Evolutionary conservation across 164 flowering plant genomes (phyloP), one percentile per base, ranked within the genome.

Genomic region (Magnolia kwangsiensis): DNA sequence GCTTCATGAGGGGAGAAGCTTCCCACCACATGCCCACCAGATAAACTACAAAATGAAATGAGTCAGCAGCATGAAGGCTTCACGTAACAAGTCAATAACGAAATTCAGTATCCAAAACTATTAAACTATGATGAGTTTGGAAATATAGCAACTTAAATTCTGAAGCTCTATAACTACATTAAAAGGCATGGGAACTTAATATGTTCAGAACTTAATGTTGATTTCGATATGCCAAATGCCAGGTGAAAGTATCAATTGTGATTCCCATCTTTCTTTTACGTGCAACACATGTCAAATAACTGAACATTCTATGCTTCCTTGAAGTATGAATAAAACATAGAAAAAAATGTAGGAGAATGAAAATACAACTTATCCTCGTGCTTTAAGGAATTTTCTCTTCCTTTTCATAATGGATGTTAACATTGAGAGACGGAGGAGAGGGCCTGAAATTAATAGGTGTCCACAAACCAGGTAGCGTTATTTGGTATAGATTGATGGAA

Each of bases 1-100:
- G 98, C 97, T 90, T 96, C 99, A 85, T 94, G 96, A 8, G 99
- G 99, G 75, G 97, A 85, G 84, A 94, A 94, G 82, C 90, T 93
- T 23, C 98, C 99, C 77, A 88, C 85, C 66, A 96, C 98, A 80
- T 91, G 93, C 37, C 99, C 98, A 77, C 98, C 98, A 74, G 98
- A 92, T 76, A 95, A 83, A 87, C 99, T 95, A 74, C 66, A 70
- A 14, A 68, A 72, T 50, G 29, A 67, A 71, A 19, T 61, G 45
- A 11, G 27, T 50, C 11, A 69, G 71, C 51, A 70, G 55, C n/a
- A 70, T n/a, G 8, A 8, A 10, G 27, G 61, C 45, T 55, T 11
- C 16, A 55, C 19, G 18, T 9, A 16, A 55, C 61, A 55, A 16
- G 45, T 37, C 45, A 37, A 37, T 37, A 37, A 37, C 45, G 45